Conservation (phyloP, 208 protist genomes). For the Leishmania major region DNA sequence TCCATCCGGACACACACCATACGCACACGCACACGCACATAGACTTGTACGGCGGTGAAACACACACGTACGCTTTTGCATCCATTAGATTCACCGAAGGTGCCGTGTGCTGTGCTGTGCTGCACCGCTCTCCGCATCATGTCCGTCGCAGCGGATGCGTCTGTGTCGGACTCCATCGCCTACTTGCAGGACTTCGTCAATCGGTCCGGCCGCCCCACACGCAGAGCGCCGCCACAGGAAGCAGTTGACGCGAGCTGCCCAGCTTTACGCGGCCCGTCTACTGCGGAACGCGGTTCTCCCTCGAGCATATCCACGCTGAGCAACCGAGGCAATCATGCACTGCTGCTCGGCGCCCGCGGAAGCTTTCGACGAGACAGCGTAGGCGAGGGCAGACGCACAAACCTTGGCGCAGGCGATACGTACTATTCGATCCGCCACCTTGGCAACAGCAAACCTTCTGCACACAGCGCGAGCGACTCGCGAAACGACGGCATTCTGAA, state of each 20-base stretch:
- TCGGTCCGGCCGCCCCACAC: background rate
- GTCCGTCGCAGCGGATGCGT: constrained; percentile 10
- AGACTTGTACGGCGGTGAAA: background rate
- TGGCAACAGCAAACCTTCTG: background rate
- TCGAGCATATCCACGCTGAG: background rate
- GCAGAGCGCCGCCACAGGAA: background rate
- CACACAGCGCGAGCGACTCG: background rate
- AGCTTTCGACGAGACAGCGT: background rate
- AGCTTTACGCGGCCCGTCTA: background rate
- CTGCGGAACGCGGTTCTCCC: background rate
- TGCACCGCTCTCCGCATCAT: background rate
- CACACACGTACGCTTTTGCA: background rate
- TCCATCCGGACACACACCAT: background rate
- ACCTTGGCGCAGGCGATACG: background rate
- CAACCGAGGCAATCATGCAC: constrained; percentile 3
- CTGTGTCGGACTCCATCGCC: constrained; percentile 37
- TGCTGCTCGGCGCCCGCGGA: background rate
- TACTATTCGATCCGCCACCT: background rate
- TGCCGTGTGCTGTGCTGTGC: background rate
- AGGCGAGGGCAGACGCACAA: background rate
- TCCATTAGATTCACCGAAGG: background rate
- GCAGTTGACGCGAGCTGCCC: background rate
- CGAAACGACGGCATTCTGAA: background rate
- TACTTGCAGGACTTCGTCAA: constrained; percentile 34
- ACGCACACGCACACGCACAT: background rate